phyloP scores from a whole-genome alignment of 306 rosid species.

The Trichosanthes truncata region DNA sequence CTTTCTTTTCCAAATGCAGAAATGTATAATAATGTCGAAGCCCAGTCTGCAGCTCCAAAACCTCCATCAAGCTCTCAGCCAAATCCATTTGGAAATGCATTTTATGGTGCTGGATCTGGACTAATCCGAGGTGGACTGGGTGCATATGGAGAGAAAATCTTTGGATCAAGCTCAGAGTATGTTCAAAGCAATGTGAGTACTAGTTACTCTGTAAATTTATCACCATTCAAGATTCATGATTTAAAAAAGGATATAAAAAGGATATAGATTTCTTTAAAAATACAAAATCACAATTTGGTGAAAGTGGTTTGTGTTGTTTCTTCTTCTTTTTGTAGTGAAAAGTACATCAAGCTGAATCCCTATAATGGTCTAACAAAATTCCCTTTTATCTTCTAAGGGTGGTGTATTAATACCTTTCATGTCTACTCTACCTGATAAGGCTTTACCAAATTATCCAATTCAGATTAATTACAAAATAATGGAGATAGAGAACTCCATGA shows the following conservation, averaged over 20 bases:
- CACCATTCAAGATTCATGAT: not conserved
- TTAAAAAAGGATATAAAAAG: not conserved
- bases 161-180: conserved; percentile 93
- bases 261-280: not conserved
- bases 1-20: conserved; percentile 14
- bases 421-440: not conserved
- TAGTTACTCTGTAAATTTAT: not conserved
- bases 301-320: not conserved
- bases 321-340: not conserved
- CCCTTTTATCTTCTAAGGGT: not conserved
- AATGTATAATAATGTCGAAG: conserved; percentile 64
- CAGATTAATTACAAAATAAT: not conserved
- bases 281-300: not conserved
- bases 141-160: conserved; percentile 87
- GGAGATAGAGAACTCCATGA: not conserved
- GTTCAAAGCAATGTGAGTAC: conserved; percentile 95
- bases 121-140: conserved; percentile 91
- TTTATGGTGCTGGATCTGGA: conserved; percentile 91
- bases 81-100: conserved; percentile 79
- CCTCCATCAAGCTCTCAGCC: conserved; percentile 51
- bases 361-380: not conserved
- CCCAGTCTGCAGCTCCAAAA: conserved; percentile 43
- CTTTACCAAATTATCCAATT: not conserved
- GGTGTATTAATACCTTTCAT: not conserved
- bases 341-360: not conserved